phyloP scores from a whole-genome alignment of 1,139 yeast genomes.

The Blastobotrys petasosporus region DNA sequence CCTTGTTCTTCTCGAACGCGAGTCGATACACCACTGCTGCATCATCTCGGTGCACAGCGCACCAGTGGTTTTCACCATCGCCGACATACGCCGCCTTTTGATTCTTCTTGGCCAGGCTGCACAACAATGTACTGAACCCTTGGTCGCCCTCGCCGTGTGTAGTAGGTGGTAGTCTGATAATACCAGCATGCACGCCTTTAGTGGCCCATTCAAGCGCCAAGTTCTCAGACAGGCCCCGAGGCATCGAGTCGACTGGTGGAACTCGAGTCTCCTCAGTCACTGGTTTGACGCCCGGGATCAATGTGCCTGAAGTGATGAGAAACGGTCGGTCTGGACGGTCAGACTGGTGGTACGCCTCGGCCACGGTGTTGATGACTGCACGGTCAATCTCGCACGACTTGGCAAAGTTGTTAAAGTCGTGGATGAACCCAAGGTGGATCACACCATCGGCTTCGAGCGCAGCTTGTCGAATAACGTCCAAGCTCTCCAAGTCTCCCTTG shows the following conservation, averaged over 20 bases:
- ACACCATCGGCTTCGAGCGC: conserved; percentile 33
- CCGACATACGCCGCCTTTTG: conserved; percentile 26
- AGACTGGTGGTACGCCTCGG: conserved; percentile 27
- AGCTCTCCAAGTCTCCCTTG: conserved; percentile 28
- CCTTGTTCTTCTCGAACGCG: conserved; percentile 30
- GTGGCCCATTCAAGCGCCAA: neutral
- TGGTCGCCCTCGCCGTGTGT: conserved; percentile 19
- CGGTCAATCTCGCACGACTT: conserved; percentile 21
- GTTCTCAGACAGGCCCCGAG: neutral
- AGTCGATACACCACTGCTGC: conserved; percentile 28
- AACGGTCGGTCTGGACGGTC: conserved; percentile 15
- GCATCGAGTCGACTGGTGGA: neutral
- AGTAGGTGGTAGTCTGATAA: conserved; percentile 1
- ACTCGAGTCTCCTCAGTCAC: neutral
- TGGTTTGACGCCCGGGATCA: neutral
- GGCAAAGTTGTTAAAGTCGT: conserved; percentile 24
- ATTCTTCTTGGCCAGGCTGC: conserved; percentile 16
- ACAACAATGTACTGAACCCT: conserved; percentile 20
- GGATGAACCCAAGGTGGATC: conserved; percentile 34
- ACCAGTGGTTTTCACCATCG: conserved; percentile 32
- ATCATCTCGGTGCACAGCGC: conserved; percentile 33
- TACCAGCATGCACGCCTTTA: neutral
- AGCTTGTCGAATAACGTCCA: conserved; percentile 27
- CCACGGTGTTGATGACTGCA: conserved; percentile 25
- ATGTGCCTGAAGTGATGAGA: neutral